Evolutionary conservation across 352 stramenopile genomes (phyloP).

Genomic region (Phytophthora podocarpi): DNA sequence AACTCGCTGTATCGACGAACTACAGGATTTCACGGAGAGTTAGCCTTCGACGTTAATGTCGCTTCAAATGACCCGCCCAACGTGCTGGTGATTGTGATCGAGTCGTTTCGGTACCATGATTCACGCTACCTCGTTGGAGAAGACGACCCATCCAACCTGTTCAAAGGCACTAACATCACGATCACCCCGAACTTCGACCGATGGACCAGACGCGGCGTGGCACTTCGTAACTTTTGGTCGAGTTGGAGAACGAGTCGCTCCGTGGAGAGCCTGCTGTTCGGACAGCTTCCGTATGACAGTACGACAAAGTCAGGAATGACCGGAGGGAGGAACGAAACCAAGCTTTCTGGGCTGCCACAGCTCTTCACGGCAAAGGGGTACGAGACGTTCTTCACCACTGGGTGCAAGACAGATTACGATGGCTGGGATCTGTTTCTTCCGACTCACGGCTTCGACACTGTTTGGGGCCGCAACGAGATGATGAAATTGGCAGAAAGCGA

Average conservation of each 20-base stretch:
- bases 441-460: slow-evolving; percentile 50
- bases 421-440: slow-evolving; percentile 51
- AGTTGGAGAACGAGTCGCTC: slow-evolving; percentile 60
- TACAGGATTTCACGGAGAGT: slow-evolving; percentile 20
- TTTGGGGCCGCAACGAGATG: slow-evolving; percentile 45
- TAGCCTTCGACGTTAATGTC: slow-evolving; percentile 43
- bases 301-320: slow-evolving; percentile 38
- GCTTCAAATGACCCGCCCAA: slow-evolving; percentile 42
- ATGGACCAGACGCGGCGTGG: slow-evolving; percentile 51
- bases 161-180: slow-evolving; percentile 20
- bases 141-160: slow-evolving; percentile 39
- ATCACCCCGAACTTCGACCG: slow-evolving; percentile 51
- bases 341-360: slow-evolving; percentile 48
- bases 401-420: slow-evolving; percentile 49
- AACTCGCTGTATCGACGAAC: slow-evolving; percentile 30
- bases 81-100: slow-evolving; percentile 50
- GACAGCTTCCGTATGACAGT: slow-evolving; percentile 47
- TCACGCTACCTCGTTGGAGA: slow-evolving; percentile 53
- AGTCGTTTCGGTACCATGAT: slow-evolving; percentile 57
- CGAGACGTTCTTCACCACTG: slow-evolving; percentile 50
- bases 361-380: slow-evolving; percentile 53
- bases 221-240: slow-evolving; percentile 61
- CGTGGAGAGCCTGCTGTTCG: slow-evolving; percentile 56
- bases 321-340: slow-evolving; percentile 15
- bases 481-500: slow-evolving; percentile 38